Conservation (phyloP, 2,329 filamentous ascomycete genomes). For the Sporothrix phasma region DNA sequence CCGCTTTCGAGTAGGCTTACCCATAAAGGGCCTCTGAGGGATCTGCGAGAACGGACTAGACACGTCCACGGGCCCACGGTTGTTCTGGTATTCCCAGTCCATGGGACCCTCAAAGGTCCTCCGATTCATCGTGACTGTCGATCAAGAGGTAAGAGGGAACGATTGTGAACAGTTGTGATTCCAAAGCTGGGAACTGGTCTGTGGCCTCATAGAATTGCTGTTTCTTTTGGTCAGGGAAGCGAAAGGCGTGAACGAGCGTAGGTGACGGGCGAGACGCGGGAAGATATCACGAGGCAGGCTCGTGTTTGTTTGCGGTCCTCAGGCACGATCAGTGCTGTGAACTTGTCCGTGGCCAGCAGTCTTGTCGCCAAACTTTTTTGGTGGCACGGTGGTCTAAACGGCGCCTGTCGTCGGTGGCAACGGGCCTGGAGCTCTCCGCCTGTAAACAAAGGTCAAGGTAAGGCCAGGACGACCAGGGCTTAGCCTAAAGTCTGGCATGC, state of each 20-base stretch:
- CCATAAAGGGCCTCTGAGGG: slow-evolving; percentile 32
- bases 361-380: slow-evolving; percentile 1
- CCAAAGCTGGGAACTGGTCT: not conserved
- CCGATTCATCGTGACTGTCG: slow-evolving; percentile 29
- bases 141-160: no score
- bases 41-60: slow-evolving; percentile 53
- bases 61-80: slow-evolving; percentile 45
- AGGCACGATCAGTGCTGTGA: not conserved
- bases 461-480: not conserved
- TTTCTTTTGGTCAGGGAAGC: not conserved
- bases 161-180: not conserved
- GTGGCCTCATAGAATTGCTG: not conserved
- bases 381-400: not conserved
- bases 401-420: slow-evolving; percentile 24
- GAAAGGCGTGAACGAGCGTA: not conserved
- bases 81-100: slow-evolving; percentile 57
- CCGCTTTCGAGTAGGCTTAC: slow-evolving; percentile 28
- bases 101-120: slow-evolving; percentile 52
- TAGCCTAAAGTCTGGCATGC: not conserved
- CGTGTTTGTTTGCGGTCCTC: not conserved
- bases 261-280: not conserved
- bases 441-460: slow-evolving; percentile 22
- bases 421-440: slow-evolving; percentile 15
- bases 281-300: not conserved
- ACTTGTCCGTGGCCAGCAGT: not conserved